phyloP scores from a whole-genome alignment of 176 grass and related monocot genomes.

The Chloris gayana region DNA sequence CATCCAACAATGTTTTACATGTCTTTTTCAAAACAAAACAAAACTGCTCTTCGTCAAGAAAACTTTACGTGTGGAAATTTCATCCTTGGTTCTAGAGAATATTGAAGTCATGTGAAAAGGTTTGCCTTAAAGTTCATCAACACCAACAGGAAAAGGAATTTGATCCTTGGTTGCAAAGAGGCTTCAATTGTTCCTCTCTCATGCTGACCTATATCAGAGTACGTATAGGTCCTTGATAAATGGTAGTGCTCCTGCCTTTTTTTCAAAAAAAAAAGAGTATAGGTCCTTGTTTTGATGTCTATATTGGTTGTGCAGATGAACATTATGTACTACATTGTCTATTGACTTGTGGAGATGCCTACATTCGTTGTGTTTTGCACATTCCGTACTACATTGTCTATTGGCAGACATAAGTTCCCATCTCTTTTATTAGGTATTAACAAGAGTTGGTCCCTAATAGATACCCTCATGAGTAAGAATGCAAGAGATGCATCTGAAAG shows the following conservation, averaged over 20 bases:
- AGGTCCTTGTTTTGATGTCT: background rate
- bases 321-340: conserved; percentile 9
- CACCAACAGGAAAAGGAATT: background rate
- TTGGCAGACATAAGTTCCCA: conserved; percentile 35
- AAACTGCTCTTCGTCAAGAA: background rate
- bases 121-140: background rate
- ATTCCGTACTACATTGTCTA: conserved; percentile 9
- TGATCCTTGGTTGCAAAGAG: background rate
- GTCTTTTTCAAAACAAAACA: background rate
- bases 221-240: no score
- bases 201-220: background rate
- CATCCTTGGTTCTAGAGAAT: background rate
- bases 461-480: conserved; percentile 21
- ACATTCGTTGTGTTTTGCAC: conserved; percentile 8
- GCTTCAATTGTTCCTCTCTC: background rate
- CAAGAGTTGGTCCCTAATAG: conserved; percentile 19
- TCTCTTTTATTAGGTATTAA: conserved; percentile 29
- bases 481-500: background rate
- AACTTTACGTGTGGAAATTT: background rate
- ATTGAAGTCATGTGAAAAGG: conserved; percentile 12
- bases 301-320: conserved; percentile 3
- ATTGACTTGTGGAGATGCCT: no score
- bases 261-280: no score
- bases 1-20: background rate
- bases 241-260: no score